These are phyloP conservation scores for Fragaria nilgerrensis DNA, from an alignment of 306 rosid genomes.

Conservation along the genomic window DNA sequence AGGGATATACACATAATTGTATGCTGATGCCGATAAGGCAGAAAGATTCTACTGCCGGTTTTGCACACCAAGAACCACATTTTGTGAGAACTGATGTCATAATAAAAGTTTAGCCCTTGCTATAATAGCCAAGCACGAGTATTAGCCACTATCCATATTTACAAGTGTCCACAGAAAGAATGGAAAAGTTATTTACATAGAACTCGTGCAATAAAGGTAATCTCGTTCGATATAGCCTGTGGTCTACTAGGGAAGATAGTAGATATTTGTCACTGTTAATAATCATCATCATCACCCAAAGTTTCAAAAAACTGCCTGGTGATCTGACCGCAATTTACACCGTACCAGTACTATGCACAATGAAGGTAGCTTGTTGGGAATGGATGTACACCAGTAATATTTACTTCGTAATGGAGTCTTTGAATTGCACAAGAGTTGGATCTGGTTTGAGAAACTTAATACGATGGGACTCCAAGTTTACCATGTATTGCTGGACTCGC, in stretches of 20 bases:
- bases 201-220: constrained; percentile 28
- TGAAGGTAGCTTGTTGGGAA: constrained; percentile 19
- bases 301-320: constrained; percentile 15
- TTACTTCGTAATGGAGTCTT: constrained; percentile 34
- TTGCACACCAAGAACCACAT: background rate
- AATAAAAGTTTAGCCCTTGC: background rate
- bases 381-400: constrained; percentile 35
- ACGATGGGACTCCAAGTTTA: constrained; percentile 46
- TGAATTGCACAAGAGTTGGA: constrained; percentile 34
- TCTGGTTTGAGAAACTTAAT: constrained; percentile 38
- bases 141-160: constrained; percentile 17
- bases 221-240: constrained; percentile 22
- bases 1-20: background rate
- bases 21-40: background rate
- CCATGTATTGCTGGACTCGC: constrained; percentile 65
- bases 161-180: constrained; percentile 41
- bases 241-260: constrained; percentile 18
- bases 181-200: constrained; percentile 37
- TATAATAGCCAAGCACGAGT: background rate
- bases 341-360: constrained; percentile 21
- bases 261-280: constrained; percentile 18
- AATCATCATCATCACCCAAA: constrained; percentile 16
- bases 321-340: constrained; percentile 8
- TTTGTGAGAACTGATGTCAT: background rate
- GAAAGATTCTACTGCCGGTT: background rate